These are phyloP conservation scores for Naematelia encephala DNA, from an alignment of 768 basidiomycete genomes.

Conservation along the genomic window DNA sequence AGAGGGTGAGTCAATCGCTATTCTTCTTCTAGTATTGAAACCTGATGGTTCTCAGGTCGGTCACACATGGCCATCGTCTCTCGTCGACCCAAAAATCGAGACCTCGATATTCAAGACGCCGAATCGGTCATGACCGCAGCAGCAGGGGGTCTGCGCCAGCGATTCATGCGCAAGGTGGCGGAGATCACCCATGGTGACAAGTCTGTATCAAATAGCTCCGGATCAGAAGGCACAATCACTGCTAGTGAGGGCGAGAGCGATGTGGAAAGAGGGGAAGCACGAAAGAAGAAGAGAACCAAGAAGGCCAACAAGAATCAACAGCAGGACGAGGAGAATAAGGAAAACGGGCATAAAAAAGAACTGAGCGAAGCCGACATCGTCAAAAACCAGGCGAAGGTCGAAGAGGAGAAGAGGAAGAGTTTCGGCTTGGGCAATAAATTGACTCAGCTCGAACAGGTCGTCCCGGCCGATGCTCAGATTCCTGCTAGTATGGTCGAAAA, in stretches of 20 bases:
- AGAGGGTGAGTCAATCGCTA: conserved; percentile 55
- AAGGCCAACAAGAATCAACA: conserved; percentile 13
- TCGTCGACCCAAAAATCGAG: conserved; percentile 58
- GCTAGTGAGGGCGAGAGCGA: conserved; percentile 18
- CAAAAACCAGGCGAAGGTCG: too few relatives aligned
- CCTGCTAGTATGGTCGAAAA: conserved; percentile 69
- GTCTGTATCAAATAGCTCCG: conserved; percentile 53
- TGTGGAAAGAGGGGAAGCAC: conserved; percentile 18
- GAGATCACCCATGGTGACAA: conserved; percentile 53
- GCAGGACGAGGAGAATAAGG: conserved; percentile 17
- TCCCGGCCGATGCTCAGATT: conserved; percentile 84
- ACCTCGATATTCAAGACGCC: conserved; percentile 37
- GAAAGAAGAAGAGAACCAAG: conserved; percentile 28
- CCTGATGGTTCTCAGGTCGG: conserved; percentile 53
- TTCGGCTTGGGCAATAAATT: conserved; percentile 43
- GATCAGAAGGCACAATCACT: too few relatives aligned
- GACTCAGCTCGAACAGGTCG: conserved; percentile 65
- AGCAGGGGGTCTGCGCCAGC: conserved; percentile 73
- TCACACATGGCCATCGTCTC: conserved; percentile 90
- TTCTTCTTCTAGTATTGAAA: not conserved
- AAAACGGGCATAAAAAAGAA: too few relatives aligned
- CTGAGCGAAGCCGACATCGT: too few relatives aligned
- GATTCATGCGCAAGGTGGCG: conserved; percentile 69
- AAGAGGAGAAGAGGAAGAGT: conserved; percentile 32
- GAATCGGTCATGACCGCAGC: conserved; percentile 68